Base-by-base conservation (phyloP, 768 basidiomycete species). In the Melanogaster broomeanus region DNA sequence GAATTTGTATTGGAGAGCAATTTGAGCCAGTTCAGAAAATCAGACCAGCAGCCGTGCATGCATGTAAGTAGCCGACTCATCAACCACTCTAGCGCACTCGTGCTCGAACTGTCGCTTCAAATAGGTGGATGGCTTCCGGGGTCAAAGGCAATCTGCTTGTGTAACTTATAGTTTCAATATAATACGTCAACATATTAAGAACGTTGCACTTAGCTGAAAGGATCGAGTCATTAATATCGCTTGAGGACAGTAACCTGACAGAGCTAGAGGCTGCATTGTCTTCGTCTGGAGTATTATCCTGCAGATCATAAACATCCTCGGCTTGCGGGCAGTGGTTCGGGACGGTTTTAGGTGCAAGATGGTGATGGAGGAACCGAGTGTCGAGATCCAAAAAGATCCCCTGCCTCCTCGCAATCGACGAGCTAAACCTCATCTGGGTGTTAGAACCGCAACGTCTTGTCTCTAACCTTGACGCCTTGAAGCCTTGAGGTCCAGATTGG, bases 401-500 rank as follows among this genome's bases (percentile, higher is more conserved):
- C 37, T 6, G 49, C 46, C 5, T 2, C 45, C 22, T 49, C 42
- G 1, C 1, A 13, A 15, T 47, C 46, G 1, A 52, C 4, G 13
- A 39, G 16, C 10, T 41, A 33, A 16, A 3, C 5, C 19, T 48
- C 46, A 1, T 12, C 2, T n/a, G 60, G 55, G 25, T 66, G 54
- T 1, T n/a, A n/a, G n/a, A n/a, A n/a, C n/a, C n/a, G n/a, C n/a
- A n/a, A n/a, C n/a, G n/a, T n/a, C n/a, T n/a, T n/a, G n/a, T n/a
- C n/a, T n/a, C n/a, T n/a, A n/a, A n/a, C n/a, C n/a, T n/a, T n/a
- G n/a, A n/a, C n/a, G 64, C 19, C 37, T 60, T 55, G 45, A 68
- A 67, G 68, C 66, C 57, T 52, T 35, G 60, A 50, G 15, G 44
- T 60, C 62, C 72, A 72, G 31, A 80, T 72, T 82, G 3, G 65